phyloP scores from a whole-genome alignment of 495 filamentous ascomycete species.

The Rusavskia elegans region DNA sequence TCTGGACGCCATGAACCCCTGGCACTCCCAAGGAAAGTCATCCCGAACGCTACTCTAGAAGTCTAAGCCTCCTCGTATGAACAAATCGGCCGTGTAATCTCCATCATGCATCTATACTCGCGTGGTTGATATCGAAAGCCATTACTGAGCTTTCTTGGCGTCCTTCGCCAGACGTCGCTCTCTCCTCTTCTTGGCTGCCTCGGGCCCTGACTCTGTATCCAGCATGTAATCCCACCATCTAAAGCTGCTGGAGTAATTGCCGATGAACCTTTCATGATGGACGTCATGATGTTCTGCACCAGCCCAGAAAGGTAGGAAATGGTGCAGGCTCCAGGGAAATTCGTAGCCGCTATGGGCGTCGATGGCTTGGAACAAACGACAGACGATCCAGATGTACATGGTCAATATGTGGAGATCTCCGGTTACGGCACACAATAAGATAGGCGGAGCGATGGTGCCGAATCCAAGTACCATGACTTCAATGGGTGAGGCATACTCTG shows the following conservation, averaged over 20 bases:
- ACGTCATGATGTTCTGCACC: constrained; percentile 92
- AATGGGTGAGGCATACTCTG: constrained; percentile 95
- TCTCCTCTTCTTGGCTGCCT: constrained; percentile 68
- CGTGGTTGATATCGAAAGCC: constrained; percentile 23
- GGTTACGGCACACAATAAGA: constrained; percentile 73
- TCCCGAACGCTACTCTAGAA: constrained; percentile 32
- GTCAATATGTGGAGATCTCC: constrained; percentile 84
- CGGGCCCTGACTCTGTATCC: constrained; percentile 84
- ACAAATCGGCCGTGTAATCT: constrained; percentile 31
- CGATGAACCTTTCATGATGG: constrained; percentile 94
- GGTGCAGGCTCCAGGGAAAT: constrained; percentile 91
- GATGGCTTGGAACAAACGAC: constrained; percentile 92
- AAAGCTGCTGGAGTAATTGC: constrained; percentile 96
- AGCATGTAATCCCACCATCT: constrained; percentile 95
- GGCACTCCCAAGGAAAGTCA: too few species aligned
- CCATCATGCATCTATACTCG: constrained; percentile 6
- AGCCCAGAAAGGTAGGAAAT: constrained; percentile 95
- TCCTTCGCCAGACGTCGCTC: constrained; percentile 57
- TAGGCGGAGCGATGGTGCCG: constrained; percentile 68
- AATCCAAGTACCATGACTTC: constrained; percentile 97
- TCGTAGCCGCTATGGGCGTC: constrained; percentile 96
- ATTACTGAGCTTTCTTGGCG: constrained; percentile 51
- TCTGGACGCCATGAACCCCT: too few species aligned
- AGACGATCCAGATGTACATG: constrained; percentile 93
- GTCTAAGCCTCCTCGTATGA: constrained; percentile 45